Evolutionary conservation across 495 filamentous ascomycete species (phyloP), one percentile per base, ranked within the genome.

Genomic region (Cudoniella acicularis): DNA sequence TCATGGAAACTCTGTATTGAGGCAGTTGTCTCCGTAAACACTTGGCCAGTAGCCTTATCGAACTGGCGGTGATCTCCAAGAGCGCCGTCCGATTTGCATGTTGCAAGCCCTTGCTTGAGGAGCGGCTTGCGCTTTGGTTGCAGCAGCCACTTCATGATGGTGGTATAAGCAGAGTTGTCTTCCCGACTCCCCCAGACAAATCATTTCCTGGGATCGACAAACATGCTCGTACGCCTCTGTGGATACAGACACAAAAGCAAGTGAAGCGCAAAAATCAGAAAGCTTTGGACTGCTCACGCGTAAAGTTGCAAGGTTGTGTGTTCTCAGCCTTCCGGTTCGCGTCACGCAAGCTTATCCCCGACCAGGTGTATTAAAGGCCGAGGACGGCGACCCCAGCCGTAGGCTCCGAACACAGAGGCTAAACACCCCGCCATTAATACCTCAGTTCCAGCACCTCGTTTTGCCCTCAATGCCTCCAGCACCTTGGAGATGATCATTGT

Each of bases 11-110:
- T 53, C 36, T 46, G 48, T 18, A 61, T 47, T 6, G 61, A 23
- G 18, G 46, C 25, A 54, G 52, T 57, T 2, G 48, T 58, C 46
- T 67, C 64, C 3, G 25, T 52, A 25, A 52, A 67, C 2, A 63
- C 45, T 40, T 61, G 61, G 0, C 64, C 64, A 16, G 64, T 52
- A 10, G 41, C 22, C 22, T 58, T 42, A 52, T 67, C 64, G 51
- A 49, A 63, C 41, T 52, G 61, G 53, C 25, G 40, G 42, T 50
- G 18, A 9, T 50, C n/a, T 9, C 18, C 48, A 10, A 50, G 48
- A 8, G 21, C 25, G 8, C 11, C 9, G 22, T 23, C 21, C 20
- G 10, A 6, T 20, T 50, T 48, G 10, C 8, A 13, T 13, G 48
- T 41, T 25, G 6, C n/a, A 25, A 22, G 48, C 10, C 41, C 22